Conservation (phyloP, 805 yeast genomes). For the Yarrowia keelungensis region DNA sequence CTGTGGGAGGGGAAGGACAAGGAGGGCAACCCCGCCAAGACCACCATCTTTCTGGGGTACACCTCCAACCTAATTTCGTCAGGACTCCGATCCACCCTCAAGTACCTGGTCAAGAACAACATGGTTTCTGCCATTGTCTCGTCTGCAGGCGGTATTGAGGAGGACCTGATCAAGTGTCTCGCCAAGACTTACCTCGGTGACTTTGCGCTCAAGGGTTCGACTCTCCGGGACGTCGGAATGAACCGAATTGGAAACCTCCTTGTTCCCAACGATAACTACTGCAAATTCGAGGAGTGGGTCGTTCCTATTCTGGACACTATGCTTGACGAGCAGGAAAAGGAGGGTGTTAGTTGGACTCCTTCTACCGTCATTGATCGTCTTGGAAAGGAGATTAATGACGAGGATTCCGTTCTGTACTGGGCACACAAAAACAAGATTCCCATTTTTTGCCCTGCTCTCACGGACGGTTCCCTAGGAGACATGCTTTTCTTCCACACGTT, state of each 20-base stretch:
- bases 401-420: slow-evolving; percentile 94
- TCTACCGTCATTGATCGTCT: slow-evolving; percentile 88
- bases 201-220: slow-evolving; percentile 78
- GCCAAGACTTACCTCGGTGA: slow-evolving; percentile 98
- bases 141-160: slow-evolving; percentile 98
- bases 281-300: slow-evolving; percentile 98
- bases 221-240: slow-evolving; percentile 91
- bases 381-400: slow-evolving; percentile 95
- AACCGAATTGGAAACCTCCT: slow-evolving; percentile 96
- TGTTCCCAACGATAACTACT: slow-evolving; percentile 97
- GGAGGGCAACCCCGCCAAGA: slow-evolving; percentile 65
- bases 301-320: slow-evolving; percentile 89
- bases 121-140: slow-evolving; percentile 95
- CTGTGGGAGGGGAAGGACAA: slow-evolving; percentile 86
- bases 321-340: slow-evolving; percentile 85
- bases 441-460: slow-evolving; percentile 94
- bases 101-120: slow-evolving; percentile 89
- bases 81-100: slow-evolving; percentile 89
- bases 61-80: slow-evolving; percentile 95
- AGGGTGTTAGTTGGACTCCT: slow-evolving; percentile 83
- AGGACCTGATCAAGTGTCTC: slow-evolving; percentile 92
- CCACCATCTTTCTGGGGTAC: slow-evolving; percentile 94
- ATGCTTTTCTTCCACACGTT: slow-evolving; percentile 99
- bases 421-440: slow-evolving; percentile 97
- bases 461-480: slow-evolving; percentile 98